Conservation (phyloP, 345 rosid genomes). For the Aegle marmelos region DNA sequence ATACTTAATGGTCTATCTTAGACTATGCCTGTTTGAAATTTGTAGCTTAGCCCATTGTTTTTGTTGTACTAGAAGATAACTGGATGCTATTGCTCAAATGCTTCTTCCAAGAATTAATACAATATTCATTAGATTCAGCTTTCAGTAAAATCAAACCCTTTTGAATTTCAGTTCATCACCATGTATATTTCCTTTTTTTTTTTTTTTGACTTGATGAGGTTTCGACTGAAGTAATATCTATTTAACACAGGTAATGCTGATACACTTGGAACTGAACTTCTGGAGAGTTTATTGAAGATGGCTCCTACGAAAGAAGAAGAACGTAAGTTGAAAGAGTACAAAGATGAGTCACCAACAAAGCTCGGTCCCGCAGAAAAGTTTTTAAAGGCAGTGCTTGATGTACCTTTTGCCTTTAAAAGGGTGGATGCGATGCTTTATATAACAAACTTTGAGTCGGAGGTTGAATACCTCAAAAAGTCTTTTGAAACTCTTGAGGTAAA, state of each 20-base stretch:
- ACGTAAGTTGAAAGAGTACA: conserved; percentile 69
- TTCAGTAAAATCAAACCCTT: neutral
- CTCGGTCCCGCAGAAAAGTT: conserved; percentile 93
- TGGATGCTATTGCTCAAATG: neutral
- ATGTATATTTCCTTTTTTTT: neutral
- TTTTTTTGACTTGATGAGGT: neutral
- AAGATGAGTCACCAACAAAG: conserved; percentile 73
- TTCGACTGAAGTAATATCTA: conserved; percentile 18
- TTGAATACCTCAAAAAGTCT: conserved; percentile 78
- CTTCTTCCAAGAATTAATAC: neutral
- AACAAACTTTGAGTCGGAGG: conserved; percentile 85
- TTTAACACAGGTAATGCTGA: conserved; percentile 75
- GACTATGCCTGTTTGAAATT: neutral
- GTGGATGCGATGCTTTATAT: conserved; percentile 84
- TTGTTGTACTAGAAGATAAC: neutral
- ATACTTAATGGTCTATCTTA: neutral
- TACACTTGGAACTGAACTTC: conserved; percentile 91
- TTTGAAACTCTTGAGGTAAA: conserved; percentile 91
- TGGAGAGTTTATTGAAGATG: conserved; percentile 89
- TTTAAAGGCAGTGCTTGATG: conserved; percentile 78
- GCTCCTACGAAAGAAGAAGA: conserved; percentile 96
- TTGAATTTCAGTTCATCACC: neutral
- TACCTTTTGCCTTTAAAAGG: conserved; percentile 92
- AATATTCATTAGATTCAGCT: neutral
- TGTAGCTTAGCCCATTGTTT: neutral